Evolutionary conservation across 805 yeast species (phyloP), one percentile per base, ranked within the genome.

Genomic region (Lipomyces yamanashiensis): DNA sequence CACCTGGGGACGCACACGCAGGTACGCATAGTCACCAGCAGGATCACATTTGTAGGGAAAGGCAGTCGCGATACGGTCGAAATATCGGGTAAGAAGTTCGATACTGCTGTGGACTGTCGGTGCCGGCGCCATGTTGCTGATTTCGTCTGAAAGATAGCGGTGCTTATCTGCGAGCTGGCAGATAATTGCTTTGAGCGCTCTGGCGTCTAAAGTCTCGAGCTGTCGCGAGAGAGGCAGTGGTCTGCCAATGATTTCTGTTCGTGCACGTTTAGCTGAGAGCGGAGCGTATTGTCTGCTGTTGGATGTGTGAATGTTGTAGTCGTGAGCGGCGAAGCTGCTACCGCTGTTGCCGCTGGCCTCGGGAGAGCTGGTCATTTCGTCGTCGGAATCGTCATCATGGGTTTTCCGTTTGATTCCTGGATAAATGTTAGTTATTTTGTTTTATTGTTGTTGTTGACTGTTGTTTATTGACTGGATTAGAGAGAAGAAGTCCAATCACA

Each of bases 1-100:
- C 66, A 89, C 81, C 62, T 79, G 76, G 7, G 88, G 84, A 71
- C 88, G 85, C 43, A 91, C 89, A 61, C 96, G 80, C 62, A 88
- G 76, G 73, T 85, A 90, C 4, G 92, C 85, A 72, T 90, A 90
- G 74, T 90, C 96, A 53, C 88, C 84, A 43, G 82, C 79, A 9
- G 82, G 79, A 70, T 89, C 92, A 67, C 90, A 90, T 68, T 87
- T 86, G 74, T 88, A 90, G 0, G 97, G 97, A 67, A 91, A 75
- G 63, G 82, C 80, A 9, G 74, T 73, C 21, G 77, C 70, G 34
- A 89, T 82, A 7, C 61, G 65, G 4, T 71, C 72, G 54, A 83
- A 76, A 70, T 85, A 84, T 7, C 72, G 70, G 44, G 77, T 74
- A 58, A 91, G 77, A 48, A 84, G 78, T 10, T 75, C 78, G 9